phyloP scores from a whole-genome alignment of 345 rosid genomes.

The Eucalyptus polybractea region DNA sequence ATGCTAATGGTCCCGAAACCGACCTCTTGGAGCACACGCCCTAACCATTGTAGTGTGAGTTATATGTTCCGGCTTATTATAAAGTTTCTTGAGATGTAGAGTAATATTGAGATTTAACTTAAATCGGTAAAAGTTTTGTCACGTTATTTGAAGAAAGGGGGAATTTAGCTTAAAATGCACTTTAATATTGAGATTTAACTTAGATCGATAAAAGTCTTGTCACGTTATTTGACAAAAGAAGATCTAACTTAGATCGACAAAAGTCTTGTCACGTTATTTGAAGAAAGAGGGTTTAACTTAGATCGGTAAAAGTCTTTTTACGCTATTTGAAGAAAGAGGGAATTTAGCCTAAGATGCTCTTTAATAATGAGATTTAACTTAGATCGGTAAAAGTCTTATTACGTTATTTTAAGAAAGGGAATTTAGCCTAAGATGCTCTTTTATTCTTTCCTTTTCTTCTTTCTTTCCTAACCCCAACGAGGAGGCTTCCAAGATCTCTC shows the following conservation, averaged over 20 bases:
- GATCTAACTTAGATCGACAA: no score
- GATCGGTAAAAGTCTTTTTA: no score
- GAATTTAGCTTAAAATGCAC: background rate
- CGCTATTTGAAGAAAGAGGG: background rate
- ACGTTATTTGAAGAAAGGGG: background rate
- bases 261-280: background rate
- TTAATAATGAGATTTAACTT: background rate
- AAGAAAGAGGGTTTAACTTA: background rate
- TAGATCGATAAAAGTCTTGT: no score
- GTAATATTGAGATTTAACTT: background rate
- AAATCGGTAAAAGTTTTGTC: background rate
- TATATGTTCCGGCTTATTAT: background rate
- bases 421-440: background rate
- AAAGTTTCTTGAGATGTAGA: background rate
- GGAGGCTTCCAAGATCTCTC: background rate
- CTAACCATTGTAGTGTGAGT: background rate
- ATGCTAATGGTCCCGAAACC: background rate
- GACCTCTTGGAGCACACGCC: background rate
- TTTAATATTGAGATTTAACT: no score
- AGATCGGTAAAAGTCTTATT: no score
- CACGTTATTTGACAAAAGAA: no score
- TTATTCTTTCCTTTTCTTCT: background rate
- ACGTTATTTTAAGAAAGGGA: no score
- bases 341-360: background rate
- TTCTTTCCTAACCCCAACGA: background rate